phyloP scores from a whole-genome alignment of 129 eudicot genomes.

The Gnaphalium uliginosum region DNA sequence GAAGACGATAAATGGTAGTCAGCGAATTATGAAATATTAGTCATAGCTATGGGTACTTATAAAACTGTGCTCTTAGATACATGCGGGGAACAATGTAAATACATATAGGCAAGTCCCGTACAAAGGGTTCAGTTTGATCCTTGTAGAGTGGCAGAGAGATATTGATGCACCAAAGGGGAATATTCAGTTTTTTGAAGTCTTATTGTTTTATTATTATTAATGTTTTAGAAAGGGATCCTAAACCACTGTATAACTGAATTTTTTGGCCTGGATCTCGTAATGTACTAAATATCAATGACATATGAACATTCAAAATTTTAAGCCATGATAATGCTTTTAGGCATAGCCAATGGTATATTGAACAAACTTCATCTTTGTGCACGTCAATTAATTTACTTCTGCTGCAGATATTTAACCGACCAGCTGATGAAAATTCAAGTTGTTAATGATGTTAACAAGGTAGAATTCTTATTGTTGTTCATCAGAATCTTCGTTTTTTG shows the following conservation, averaged over 20 bases:
- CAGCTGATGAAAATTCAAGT: slow-evolving; percentile 81
- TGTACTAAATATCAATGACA: not conserved
- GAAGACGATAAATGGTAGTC: not conserved
- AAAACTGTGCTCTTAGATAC: not conserved
- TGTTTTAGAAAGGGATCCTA: not conserved
- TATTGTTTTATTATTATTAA: not conserved
- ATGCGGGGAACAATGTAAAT: not conserved
- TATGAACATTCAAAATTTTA: not conserved
- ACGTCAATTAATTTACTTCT: slow-evolving; percentile 27
- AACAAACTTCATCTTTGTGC: not conserved
- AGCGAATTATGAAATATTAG: not conserved
- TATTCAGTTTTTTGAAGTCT: not conserved
- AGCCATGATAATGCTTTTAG: not conserved
- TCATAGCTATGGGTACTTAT: not conserved
- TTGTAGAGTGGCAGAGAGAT: not conserved
- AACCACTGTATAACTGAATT: too few species aligned
- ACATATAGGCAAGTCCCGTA: not conserved
- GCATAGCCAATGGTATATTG: not conserved
- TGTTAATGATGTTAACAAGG: slow-evolving; percentile 95
- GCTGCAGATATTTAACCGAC: slow-evolving; percentile 71
- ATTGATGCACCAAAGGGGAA: not conserved
- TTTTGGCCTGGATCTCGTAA: not conserved
- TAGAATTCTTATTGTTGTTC: slow-evolving; percentile 17
- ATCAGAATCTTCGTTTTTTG: not conserved
- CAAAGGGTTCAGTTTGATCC: not conserved